Evolutionary conservation across 2,329 filamentous ascomycete genomes (phyloP).

Genomic region (Zalaria sp.): DNA sequence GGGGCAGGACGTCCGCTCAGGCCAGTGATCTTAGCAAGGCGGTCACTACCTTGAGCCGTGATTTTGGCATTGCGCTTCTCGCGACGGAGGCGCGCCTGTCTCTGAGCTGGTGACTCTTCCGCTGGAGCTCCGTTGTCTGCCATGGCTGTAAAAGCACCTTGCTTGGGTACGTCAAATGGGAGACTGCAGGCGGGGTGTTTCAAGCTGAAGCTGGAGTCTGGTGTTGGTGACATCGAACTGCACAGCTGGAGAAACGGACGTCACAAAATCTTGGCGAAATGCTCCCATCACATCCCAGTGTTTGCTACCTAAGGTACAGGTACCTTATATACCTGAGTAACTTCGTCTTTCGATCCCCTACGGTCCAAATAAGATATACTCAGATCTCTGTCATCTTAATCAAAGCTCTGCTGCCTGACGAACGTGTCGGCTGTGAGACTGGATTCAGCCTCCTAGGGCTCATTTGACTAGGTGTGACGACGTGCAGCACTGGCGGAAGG

Average conservation of each 20-base stretch:
- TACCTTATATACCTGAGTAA: too few relatives aligned
- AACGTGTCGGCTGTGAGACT: too few relatives aligned
- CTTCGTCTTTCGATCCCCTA: too few relatives aligned
- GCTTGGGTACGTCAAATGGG: neutral
- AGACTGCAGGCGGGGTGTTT: neutral
- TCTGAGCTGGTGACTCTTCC: slow-evolving; percentile 28
- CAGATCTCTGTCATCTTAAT: too few relatives aligned
- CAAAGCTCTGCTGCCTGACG: too few relatives aligned
- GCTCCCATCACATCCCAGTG: too few relatives aligned
- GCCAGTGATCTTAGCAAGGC: slow-evolving; percentile 63
- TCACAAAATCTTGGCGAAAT: too few relatives aligned
- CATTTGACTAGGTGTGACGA: too few relatives aligned
- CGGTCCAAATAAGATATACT: too few relatives aligned
- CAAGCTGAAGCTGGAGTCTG: neutral
- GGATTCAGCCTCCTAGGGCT: too few relatives aligned
- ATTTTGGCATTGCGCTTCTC: slow-evolving; percentile 71
- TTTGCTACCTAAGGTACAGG: too few relatives aligned
- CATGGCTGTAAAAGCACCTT: slow-evolving; percentile 3
- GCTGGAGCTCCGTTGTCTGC: slow-evolving; percentile 11
- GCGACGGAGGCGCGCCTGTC: slow-evolving; percentile 59
- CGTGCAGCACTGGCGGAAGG: too few relatives aligned
- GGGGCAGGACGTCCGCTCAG: slow-evolving; percentile 40
- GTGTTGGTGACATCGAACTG: neutral
- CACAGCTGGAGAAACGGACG: neutral
- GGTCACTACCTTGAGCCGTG: slow-evolving; percentile 52